Base-by-base conservation (phyloP, 2,329 filamentous ascomycete species). In the Mycocentrospora acerina region DNA sequence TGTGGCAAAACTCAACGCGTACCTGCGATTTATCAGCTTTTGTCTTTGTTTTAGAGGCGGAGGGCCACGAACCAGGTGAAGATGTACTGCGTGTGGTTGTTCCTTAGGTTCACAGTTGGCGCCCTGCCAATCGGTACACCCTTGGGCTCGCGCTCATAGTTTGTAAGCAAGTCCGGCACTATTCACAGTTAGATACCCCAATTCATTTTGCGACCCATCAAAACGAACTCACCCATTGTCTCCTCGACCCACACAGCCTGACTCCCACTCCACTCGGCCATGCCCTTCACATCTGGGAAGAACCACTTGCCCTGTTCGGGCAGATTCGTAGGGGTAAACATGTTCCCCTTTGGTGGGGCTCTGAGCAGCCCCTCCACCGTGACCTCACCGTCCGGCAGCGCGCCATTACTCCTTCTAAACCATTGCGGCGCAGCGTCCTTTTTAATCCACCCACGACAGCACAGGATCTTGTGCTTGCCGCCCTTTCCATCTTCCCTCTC, bases 61-160 rank as follows among this genome's bases (percentile, higher is more conserved):
- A 24, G 25, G 22, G 29, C 2, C 12, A 35, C 83, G 62, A 81
- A 97, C 93, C 93, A 98, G 53, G 93, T 98, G 68, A 96, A 93
- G 55, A 98, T 98, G 70, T 98, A 98, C 75, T 97, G 93, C 49
- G 88, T 83, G 70, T 98, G 93, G 70, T 95, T 97, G 66, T 98
- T 98, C 66, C 89, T 81, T 62, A 98, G 73, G 65, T 94, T 95
- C 44, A 98, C 90, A 70, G 95, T 89, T 4, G 93, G 80, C 6
- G 88, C 73, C 62, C 91, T 80, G 11, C 90, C 93, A 62, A 96
- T 91, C 2, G 93, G 93, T 43, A 96, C 84, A 18, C 93, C 93
- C 57, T 85, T 86, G 11, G 79, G 77, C 61, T 88, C 80, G 60
- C 89, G 81, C 57, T 90, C 82, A 62, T 89, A 84, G 47, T 84